Base-by-base conservation (phyloP, 2,329 filamentous ascomycete genomes). In the Diaporthe capsici region DNA sequence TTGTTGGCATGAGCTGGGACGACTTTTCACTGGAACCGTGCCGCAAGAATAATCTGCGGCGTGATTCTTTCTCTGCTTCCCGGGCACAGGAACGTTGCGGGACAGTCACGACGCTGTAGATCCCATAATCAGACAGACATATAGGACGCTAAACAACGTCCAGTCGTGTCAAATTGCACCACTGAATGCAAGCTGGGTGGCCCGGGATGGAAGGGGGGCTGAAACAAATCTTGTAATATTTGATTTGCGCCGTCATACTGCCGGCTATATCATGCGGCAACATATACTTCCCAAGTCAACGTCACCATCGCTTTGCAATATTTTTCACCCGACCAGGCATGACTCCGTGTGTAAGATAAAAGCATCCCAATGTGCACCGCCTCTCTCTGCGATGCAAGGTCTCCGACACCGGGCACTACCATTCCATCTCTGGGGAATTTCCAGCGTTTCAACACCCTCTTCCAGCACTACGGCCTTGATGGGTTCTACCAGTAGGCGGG, bases 401-500 rank as follows among this genome's bases (percentile, higher is more conserved):
- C 31, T 44, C 49, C 31, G 34, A 42, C 47, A 25, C 49, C 47
- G 42, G 28, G 47, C 49, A 49, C 71, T 47, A 20, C 44, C 44
- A n/a, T 34, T n/a, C 34, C 20, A 34, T 3, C 17, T 39, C 44
- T 34, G 44, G 25, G 31, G 13, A 39, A 42, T 5, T 8, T 12
- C 20, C 15, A 22, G 17, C 58, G 57, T 37, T 34, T 17, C 44
- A 20, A 51, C 47, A 17, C 4, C 28, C 22, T 7, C 31, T 28
- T 44, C 22, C 10, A 9, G 28, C 47, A 17, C 34, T 49, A 34
- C 20, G n/a, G 22, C 5, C 13, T 15, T 8, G 10, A 31, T 22
- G 15, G 31, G 25, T 68, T 63, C 81, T 87, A 91, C 90, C 90
- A 92, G 81, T 92, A 92, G 28, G 89, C 85, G 72, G 90, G 90